Percentiles rank a stretch among this genome's conserved stretches.
These are phyloP conservation scores for Calonectria hongkongensis DNA, from an alignment of 2,329 filamentous ascomycete genomes.

Conservation along the genomic window DNA sequence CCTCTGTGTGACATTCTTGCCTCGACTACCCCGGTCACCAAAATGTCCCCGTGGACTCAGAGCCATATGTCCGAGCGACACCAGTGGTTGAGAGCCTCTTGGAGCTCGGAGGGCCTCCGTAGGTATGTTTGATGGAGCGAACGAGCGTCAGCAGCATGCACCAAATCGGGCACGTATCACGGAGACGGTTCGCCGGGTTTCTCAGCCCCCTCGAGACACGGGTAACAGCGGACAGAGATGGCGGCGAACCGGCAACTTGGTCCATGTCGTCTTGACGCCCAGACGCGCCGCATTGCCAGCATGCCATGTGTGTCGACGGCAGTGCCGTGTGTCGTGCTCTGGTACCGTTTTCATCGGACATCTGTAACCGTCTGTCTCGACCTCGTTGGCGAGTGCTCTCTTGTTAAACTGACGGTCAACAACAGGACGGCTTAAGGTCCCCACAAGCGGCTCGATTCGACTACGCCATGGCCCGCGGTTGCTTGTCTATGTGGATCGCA, in stretches of 20 bases:
- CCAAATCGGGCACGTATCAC: slow-evolving; percentile 20
- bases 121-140: neutral
- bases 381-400: neutral
- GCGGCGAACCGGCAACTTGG: neutral
- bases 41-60: slow-evolving; percentile 23
- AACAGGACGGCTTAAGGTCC: slow-evolving; percentile 15
- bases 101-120: neutral
- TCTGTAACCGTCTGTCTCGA: slow-evolving; percentile 17
- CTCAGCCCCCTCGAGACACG: neutral
- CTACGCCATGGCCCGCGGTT: slow-evolving; percentile 24
- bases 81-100: neutral
- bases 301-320: neutral
- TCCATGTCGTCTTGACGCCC: slow-evolving; percentile 5
- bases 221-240: neutral
- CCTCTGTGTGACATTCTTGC: slow-evolving; percentile 24
- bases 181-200: neutral
- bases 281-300: slow-evolving; percentile 4
- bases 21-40: slow-evolving; percentile 11
- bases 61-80: slow-evolving; percentile 18
- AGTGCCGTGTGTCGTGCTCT: neutral
- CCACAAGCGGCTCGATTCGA: slow-evolving; percentile 22
- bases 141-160: slow-evolving; percentile 9
- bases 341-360: neutral
- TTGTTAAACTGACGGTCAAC: slow-evolving; percentile 17
- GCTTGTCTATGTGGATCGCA: slow-evolving; percentile 30